Conservation (phyloP, 1,284 basidiomycete species). For the Fomitiporia mediterranea region DNA sequence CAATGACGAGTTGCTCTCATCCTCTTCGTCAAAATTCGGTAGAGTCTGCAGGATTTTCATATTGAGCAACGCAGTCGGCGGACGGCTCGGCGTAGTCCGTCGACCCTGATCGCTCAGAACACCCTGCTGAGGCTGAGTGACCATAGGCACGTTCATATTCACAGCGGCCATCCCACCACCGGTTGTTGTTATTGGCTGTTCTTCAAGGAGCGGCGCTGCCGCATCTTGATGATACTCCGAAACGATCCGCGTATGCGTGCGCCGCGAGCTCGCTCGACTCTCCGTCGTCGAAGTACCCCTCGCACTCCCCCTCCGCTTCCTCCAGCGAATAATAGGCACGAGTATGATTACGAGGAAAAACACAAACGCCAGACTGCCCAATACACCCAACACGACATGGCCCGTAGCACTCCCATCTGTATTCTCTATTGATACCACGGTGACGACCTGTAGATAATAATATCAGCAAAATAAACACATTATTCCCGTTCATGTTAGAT, state of each 20-base stretch:
- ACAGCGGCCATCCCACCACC: background rate
- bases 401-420: slow-evolving; percentile 1
- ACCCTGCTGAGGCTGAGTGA: slow-evolving; percentile 3
- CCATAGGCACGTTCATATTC: slow-evolving; percentile 2
- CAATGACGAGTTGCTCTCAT: slow-evolving; percentile 7
- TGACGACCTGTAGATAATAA: background rate
- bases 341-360: slow-evolving; percentile 14
- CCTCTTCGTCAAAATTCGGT: slow-evolving; percentile 14
- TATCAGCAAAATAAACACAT: background rate
- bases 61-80: slow-evolving; percentile 2
- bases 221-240: slow-evolving; percentile 6
- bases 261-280: slow-evolving; percentile 14
- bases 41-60: slow-evolving; percentile 13
- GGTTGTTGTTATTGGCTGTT: too few species aligned
- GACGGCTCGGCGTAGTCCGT: background rate
- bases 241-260: background rate
- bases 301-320: slow-evolving; percentile 1
- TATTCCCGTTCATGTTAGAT: background rate
- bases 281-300: background rate
- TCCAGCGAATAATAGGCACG: slow-evolving; percentile 15
- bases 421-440: background rate
- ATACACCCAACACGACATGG: slow-evolving; percentile 14
- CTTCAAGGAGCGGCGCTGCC: slow-evolving; percentile 11
- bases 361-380: slow-evolving; percentile 13
- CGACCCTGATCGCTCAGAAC: too few species aligned